These are phyloP conservation scores for Wickerhamiella sergipiensis DNA, from an alignment of 805 yeast species.

Conservation along the genomic window DNA sequence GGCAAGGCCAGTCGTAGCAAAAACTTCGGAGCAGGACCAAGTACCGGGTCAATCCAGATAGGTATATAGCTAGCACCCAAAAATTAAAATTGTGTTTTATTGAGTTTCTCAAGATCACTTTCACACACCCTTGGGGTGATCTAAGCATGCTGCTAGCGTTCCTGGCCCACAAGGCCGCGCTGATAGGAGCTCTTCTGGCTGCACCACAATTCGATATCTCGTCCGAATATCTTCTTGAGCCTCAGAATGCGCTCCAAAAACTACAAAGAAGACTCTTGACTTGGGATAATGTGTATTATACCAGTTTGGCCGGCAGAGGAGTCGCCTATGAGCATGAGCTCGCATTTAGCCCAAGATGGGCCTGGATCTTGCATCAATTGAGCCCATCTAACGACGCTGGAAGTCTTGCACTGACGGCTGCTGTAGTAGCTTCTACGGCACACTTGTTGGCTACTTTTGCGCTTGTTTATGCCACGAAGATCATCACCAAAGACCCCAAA, in stretches of 20 bases:
- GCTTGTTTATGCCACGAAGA: conserved; percentile 32
- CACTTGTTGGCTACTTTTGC: conserved; percentile 42
- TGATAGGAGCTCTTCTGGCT: conserved; percentile 26
- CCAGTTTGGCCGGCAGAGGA: conserved; percentile 38
- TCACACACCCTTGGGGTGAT: neutral
- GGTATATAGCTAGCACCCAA: too few species aligned
- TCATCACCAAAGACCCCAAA: conserved; percentile 11
- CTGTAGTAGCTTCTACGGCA: conserved; percentile 36
- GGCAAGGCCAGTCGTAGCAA: too few species aligned
- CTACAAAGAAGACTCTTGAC: conserved; percentile 32
- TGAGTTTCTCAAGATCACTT: too few species aligned
- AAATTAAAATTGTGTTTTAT: too few species aligned
- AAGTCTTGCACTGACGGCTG: conserved; percentile 32
- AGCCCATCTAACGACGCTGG: conserved; percentile 3
- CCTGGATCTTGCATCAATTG: conserved; percentile 30
- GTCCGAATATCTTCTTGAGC: conserved; percentile 26
- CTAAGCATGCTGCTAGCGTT: conserved; percentile 8
- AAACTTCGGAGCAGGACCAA: too few species aligned
- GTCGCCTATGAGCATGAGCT: conserved; percentile 72
- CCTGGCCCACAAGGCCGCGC: conserved; percentile 23
- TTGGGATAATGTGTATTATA: conserved; percentile 82
- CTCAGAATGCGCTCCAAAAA: neutral
- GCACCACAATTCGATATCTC: conserved; percentile 40
- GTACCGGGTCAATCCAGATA: too few species aligned
- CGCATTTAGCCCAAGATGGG: conserved; percentile 78